Base-by-base conservation (phyloP, 2,329 filamentous ascomycete genomes). In the Botrytis sinoallii region DNA sequence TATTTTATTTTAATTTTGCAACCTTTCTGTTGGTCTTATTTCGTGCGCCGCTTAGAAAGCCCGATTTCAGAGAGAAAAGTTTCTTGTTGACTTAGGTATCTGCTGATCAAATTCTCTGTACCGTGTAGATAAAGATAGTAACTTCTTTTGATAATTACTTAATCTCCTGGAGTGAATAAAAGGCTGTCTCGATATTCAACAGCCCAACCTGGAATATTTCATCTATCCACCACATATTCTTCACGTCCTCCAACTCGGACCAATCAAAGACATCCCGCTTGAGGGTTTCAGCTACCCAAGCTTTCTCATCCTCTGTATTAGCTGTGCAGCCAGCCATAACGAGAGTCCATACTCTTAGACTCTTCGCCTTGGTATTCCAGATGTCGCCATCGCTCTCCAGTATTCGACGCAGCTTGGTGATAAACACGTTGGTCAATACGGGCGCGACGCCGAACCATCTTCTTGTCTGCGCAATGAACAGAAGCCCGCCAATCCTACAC, bases 211-310 rank as follows among this genome's bases (percentile, higher is more conserved):
- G 66, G 3, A 57, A 32, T 12, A 57, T 14, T n/a, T 69, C 66
- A 57, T 69, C 46, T 52, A 52, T 20, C 66, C 66, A 69, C 48
- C 66, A 69, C 66, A 69, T 55, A 6, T 57, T 40, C 35, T 40
- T 57, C 14, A 69, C 48, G 8, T 20, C 8, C 25, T 57, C 16
- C 66, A 40, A 69, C 20, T 69, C 48, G 1, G 35, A 40, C 16
- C 20, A 22, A 25, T 20, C 12, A 42, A 32, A 14, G 12, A 69
- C 8, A n/a, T 57, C 44, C 29, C 35, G 22, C 1, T 2, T 63
- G 4, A 71, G n/a, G 8, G 14, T 10, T 5, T 63, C 55, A 35
- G 29, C 57, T 52, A 60, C 42, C 69, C 55, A 71, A 44, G 9
- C 25, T 44, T 18, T 63, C 40, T 63, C 29, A 22, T 44, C 10